Evolutionary conservation across 2,329 filamentous ascomycete species (phyloP), one percentile per base, ranked within the genome.

Genomic region (Calonectria leucothoes): DNA sequence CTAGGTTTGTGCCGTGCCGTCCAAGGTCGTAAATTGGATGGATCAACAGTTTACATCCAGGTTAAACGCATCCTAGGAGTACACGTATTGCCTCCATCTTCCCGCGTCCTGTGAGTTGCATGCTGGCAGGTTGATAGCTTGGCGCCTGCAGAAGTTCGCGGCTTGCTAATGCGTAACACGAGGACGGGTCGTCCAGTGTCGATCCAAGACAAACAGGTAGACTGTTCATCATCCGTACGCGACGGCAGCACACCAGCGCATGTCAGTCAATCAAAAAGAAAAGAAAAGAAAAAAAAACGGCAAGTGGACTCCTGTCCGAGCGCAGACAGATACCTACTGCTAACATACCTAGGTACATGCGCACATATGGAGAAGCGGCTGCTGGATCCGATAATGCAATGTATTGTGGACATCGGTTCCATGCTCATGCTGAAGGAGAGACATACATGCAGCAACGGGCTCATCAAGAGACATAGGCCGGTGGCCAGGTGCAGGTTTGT

Each of bases 221-320:
- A 17, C n/a, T 27, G 37, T 23, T 33, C 64, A 37, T 52, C 65
- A n/a, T 27, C 29, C 23, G 23, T 64, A 37, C n/a, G 45, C 14
- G 59, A 45, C 14, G 59, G 29, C 35, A 31, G 37, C 37, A 27
- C 37, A n/a, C 59, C 37, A 45, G 27, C 15, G 29, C 63, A 66
- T 52, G 29, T 45, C 29, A 66, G 33, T 45, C 7, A n/a, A 45
- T 25, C 11, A 52, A 52, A 14, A 27, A 37, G 35, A 51, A 33
- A 55, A 7, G 35, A 63, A 25, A n/a, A 23, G 37, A 29, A 48
- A 69, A 69, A 66, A 61, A 59, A 35, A 12, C 12, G 55, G 55
- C 70, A 39, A 63, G 69, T 66, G 76, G 74, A 52, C 67, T 73
- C 57, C 71, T 68, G 77, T 79, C 78, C 74, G 76, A 78, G 78